Percentiles rank a stretch among this genome's conserved stretches.
phyloP scores from a whole-genome alignment of 106 monocot genomes.

The Dendrobium chrysotoxum region DNA sequence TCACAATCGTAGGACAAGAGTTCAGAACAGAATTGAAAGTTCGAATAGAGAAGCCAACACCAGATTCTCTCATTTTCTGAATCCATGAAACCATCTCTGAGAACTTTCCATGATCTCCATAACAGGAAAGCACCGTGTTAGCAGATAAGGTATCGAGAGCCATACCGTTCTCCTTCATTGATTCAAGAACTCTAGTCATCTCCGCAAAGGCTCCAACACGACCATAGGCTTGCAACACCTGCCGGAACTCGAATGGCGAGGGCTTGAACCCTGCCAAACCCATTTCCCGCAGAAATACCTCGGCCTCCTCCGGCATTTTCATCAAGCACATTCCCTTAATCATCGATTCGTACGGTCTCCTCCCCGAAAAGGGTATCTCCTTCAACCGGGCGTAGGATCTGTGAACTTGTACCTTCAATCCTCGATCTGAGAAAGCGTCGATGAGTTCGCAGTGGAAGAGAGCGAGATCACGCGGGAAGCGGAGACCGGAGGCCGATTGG shows the following conservation, averaged over 20 bases:
- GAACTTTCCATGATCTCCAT: slow-evolving; percentile 37
- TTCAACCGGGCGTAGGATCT: slow-evolving; percentile 20
- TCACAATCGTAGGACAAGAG: slow-evolving; percentile 34
- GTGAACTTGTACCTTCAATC: slow-evolving; percentile 21
- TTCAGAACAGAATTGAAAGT: slow-evolving; percentile 56
- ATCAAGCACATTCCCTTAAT: slow-evolving; percentile 52
- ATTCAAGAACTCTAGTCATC: slow-evolving; percentile 42
- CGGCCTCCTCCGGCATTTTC: slow-evolving; percentile 49
- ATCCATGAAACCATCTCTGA: slow-evolving; percentile 53
- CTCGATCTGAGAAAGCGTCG: slow-evolving; percentile 35
- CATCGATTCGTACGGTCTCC: slow-evolving; percentile 33
- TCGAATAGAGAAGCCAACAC: slow-evolving; percentile 34
- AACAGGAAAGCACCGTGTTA: slow-evolving; percentile 72
- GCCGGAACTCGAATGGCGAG: slow-evolving; percentile 55
- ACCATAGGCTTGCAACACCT: slow-evolving; percentile 56
- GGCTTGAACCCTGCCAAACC: slow-evolving; percentile 32
- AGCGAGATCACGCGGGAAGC: slow-evolving; percentile 24
- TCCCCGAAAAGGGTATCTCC: slow-evolving; percentile 16
- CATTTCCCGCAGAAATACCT: slow-evolving; percentile 48
- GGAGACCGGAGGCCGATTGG: slow-evolving; percentile 27
- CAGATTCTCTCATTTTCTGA: slow-evolving; percentile 29
- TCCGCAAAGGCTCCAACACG: slow-evolving; percentile 32
- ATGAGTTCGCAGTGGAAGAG: slow-evolving; percentile 73
- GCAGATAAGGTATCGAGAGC: slow-evolving; percentile 45
- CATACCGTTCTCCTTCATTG: slow-evolving; percentile 40